A percentile compares a stretch with the other conserved stretches of the same genome.
These are phyloP conservation scores for Agaricales sp. DNA, from an alignment of 1,284 basidiomycete species.

Conservation along the genomic window DNA sequence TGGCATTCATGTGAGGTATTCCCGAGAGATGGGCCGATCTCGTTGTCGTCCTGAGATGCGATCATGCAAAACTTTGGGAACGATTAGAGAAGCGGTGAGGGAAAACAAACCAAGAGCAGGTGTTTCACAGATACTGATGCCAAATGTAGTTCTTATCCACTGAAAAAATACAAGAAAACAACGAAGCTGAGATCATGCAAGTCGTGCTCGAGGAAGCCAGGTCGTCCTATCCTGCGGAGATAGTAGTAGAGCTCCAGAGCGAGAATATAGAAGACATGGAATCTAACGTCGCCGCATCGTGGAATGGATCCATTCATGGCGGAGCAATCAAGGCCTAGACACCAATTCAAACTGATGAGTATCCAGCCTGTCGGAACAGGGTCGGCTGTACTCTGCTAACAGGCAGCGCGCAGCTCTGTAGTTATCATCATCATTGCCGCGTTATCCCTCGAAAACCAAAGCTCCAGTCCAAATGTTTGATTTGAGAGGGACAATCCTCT, in stretches of 20 bases:
- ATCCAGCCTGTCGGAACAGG: no score
- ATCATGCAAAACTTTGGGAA: slow-evolving; percentile 87
- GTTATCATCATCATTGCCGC: no score
- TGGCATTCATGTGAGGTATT: slow-evolving; percentile 97
- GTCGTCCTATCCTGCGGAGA: slow-evolving; percentile 75
- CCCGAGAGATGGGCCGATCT: slow-evolving; percentile 94
- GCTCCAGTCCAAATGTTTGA: no score
- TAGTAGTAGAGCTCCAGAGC: slow-evolving; percentile 81
- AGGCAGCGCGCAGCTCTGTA: no score
- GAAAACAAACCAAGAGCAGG: no score
- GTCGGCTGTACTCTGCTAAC: no score
- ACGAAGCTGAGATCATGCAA: slow-evolving; percentile 97
- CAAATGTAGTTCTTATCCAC: slow-evolving; percentile 62
- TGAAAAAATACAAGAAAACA: slow-evolving; percentile 97
- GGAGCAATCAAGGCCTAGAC: slow-evolving; percentile 7
- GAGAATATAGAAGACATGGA: slow-evolving; percentile 79
- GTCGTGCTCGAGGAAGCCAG: slow-evolving; percentile 85
- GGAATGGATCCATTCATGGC: slow-evolving; percentile 81
- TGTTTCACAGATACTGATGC: slow-evolving; percentile 3
- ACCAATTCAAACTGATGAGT: not conserved
- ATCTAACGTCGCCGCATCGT: slow-evolving; percentile 80
- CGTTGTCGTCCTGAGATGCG: slow-evolving; percentile 88
- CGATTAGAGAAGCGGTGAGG: slow-evolving; percentile 85
- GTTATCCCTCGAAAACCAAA: no score
- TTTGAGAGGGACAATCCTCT: no score